These are phyloP conservation scores for Groenewaldozyma salmanticensis DNA, from an alignment of 805 yeast genomes.

Conservation along the genomic window DNA sequence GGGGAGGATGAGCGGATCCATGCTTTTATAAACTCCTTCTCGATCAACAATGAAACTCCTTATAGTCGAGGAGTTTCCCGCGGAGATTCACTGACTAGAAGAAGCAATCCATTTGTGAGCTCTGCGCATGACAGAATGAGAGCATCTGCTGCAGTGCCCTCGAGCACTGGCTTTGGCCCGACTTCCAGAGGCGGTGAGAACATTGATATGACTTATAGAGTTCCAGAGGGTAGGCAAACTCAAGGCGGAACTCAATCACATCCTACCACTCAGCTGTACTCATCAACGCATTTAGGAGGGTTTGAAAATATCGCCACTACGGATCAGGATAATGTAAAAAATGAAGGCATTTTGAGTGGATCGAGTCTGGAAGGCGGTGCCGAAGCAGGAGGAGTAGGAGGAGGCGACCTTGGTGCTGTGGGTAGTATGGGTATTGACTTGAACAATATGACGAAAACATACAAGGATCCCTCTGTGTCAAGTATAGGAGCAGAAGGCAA, in stretches of 20 bases:
- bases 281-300: conserved; percentile 31
- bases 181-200: too few species aligned
- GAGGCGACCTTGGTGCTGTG: neutral
- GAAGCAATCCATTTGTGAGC: conserved; percentile 5
- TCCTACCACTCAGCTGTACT: conserved; percentile 20
- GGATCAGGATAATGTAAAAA: conserved; percentile 12
- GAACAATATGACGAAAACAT: neutral
- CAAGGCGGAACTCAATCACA: neutral
- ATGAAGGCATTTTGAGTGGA: conserved; percentile 1
- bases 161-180: conserved; percentile 6
- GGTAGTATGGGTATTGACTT: neutral
- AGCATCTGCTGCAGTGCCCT: conserved; percentile 5
- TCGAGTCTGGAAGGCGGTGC: conserved; percentile 3
- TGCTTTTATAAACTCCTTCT: conserved; percentile 75
- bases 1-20: conserved; percentile 83
- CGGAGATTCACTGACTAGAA: conserved; percentile 3
- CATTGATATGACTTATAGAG: conserved; percentile 14
- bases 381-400: neutral
- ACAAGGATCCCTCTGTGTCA: neutral
- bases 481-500: neutral
- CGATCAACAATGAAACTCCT: conserved; percentile 31
- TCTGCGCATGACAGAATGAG: conserved; percentile 4
- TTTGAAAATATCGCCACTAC: conserved; percentile 29
- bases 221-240: neutral
- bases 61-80: conserved; percentile 5